Percentiles rank a stretch among this genome's conserved stretches.
Conservation (phyloP, 208 protist species). For the Crithidia brevicula region DNA sequence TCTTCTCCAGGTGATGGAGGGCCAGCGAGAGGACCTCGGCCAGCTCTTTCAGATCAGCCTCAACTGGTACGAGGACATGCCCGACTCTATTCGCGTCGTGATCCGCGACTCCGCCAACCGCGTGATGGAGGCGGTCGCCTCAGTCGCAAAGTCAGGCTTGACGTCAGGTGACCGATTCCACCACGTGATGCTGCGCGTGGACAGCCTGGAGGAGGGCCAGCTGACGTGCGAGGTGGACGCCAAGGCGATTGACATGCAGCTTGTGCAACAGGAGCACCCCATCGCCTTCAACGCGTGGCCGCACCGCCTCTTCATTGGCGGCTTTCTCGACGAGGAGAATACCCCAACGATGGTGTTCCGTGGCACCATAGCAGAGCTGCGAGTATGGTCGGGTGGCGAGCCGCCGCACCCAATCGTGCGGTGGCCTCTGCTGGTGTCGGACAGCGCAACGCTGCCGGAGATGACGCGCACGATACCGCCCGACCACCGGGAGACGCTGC, state of each 20-base stretch:
- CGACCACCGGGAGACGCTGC: conserved; percentile 81
- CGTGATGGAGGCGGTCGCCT: conserved; percentile 80
- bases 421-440: conserved; percentile 76
- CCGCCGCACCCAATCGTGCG: conserved; percentile 52
- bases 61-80: conserved; percentile 79
- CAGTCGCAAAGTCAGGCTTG: conserved; percentile 29
- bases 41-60: conserved; percentile 85
- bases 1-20: conserved; percentile 85
- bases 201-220: conserved; percentile 80
- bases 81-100: conserved; percentile 68
- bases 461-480: conserved; percentile 69
- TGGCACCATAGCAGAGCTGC: conserved; percentile 78
- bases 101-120: conserved; percentile 84
- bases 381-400: conserved; percentile 68
- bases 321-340: conserved; percentile 78
- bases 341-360: conserved; percentile 62
- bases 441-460: conserved; percentile 61
- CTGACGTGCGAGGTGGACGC: conserved; percentile 78
- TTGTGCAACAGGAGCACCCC: conserved; percentile 88
- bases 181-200: conserved; percentile 77
- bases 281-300: conserved; percentile 89
- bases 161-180: conserved; percentile 55
- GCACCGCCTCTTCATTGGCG: conserved; percentile 87
- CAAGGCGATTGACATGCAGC: conserved; percentile 44
- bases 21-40: conserved; percentile 72